Evolutionary conservation across 495 filamentous ascomycete species (phyloP).

Genomic region (Xylaria cubensis): DNA sequence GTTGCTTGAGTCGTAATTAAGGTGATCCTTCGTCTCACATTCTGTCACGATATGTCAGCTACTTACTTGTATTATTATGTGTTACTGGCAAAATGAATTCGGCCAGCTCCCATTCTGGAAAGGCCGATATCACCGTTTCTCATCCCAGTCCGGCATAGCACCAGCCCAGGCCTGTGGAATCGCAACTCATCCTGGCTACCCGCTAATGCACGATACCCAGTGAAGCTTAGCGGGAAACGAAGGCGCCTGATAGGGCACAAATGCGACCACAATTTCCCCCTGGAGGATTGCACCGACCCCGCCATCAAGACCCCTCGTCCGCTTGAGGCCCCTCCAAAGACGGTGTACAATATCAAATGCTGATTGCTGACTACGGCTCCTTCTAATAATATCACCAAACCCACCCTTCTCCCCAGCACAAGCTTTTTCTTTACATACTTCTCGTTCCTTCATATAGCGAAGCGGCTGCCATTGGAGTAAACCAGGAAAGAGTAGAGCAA

Average conservation of each 20-base stretch:
- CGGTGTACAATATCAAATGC: constrained; percentile 21
- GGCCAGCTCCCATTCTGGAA: constrained; percentile 26
- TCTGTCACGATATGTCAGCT: constrained; percentile 2
- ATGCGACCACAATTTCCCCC: constrained; percentile 1
- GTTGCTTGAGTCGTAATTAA: not conserved
- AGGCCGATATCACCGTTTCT: constrained; percentile 22
- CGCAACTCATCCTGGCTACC: not conserved
- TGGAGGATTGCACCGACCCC: constrained; percentile 17
- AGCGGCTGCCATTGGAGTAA: not conserved
- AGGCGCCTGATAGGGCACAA: constrained; percentile 9
- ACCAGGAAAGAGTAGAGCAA: not conserved
- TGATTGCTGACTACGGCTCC: constrained; percentile 23
- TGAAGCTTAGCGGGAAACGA: not conserved
- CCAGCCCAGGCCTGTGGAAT: not conserved
- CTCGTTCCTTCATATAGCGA: not conserved
- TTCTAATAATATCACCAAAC: constrained; percentile 12
- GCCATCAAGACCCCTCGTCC: constrained; percentile 21
- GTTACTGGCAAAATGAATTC: not conserved
- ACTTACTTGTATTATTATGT: not conserved
- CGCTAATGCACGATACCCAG: constrained; percentile 2
- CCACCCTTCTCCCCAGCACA: not conserved
- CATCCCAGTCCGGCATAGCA: not conserved
- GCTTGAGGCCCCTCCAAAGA: not conserved
- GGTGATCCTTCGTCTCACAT: constrained; percentile 6
- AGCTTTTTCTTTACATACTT: not conserved